A percentile compares a stretch with the other conserved stretches of the same genome.
Evolutionary conservation across 495 filamentous ascomycete species (phyloP).

Genomic region (Penicillium verhagenii): DNA sequence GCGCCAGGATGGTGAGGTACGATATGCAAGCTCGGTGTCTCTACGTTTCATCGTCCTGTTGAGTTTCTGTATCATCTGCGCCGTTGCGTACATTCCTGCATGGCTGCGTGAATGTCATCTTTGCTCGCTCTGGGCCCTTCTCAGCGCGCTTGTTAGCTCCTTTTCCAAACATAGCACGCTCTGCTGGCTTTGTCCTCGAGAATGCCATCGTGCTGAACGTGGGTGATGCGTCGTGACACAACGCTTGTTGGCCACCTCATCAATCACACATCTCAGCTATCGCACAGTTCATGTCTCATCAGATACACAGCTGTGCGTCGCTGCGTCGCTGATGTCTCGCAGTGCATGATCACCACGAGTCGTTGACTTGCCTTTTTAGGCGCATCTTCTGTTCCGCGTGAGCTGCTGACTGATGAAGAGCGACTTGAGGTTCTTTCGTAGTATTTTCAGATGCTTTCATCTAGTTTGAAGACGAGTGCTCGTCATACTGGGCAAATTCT

Average conservation of each 20-base stretch:
- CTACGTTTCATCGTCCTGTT: background rate
- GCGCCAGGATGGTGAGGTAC: background rate
- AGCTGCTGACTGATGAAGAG: background rate
- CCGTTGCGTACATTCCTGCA: background rate
- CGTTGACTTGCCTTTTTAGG: background rate
- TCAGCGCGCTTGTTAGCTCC: background rate
- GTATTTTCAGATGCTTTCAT: background rate
- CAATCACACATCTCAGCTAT: background rate
- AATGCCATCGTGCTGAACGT: background rate
- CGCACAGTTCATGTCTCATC: background rate
- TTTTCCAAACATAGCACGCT: background rate
- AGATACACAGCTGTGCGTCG: background rate
- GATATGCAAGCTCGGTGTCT: background rate
- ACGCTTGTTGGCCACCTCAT: conserved; percentile 1
- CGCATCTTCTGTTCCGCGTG: background rate
- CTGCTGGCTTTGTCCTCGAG: background rate
- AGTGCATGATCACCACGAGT: background rate
- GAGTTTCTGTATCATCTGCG: background rate
- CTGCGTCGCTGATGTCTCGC: background rate
- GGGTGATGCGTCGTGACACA: background rate
- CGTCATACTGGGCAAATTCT: background rate
- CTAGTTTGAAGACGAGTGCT: background rate
- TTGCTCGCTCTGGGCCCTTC: background rate
- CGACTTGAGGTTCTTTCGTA: background rate
- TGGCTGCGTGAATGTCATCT: background rate